Percentiles rank a stretch among this genome's conserved stretches.
These are phyloP conservation scores for Boechera retrofracta DNA, from an alignment of 345 rosid species.

Conservation along the genomic window DNA sequence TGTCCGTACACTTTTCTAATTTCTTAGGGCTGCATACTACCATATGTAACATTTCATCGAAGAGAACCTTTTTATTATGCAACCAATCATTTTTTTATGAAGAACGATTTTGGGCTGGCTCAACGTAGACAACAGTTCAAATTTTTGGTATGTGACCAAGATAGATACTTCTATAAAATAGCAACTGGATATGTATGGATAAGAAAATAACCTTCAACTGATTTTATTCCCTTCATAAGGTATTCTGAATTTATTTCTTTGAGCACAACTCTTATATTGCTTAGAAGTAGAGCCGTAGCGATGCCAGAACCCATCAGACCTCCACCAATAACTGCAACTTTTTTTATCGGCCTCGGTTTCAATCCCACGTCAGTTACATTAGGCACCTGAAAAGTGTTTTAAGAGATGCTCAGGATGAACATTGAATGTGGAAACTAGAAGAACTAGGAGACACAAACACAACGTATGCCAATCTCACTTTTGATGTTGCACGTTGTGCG, in stretches of 20 bases:
- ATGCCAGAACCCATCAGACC: constrained; percentile 99
- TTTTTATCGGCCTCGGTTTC: constrained; percentile 76
- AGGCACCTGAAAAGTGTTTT: constrained; percentile 74
- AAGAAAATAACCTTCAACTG: constrained; percentile 65
- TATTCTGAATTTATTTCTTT: constrained; percentile 89
- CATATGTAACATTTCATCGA: neutral
- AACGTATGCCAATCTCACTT: constrained; percentile 52
- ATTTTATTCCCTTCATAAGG: constrained; percentile 77
- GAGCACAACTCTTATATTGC: constrained; percentile 74
- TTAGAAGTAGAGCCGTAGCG: constrained; percentile 73
- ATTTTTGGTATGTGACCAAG: constrained; percentile 3
- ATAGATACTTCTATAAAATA: neutral
- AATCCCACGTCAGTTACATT: constrained; percentile 83
- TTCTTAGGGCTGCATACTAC: constrained; percentile 2
- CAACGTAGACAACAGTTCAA: constrained; percentile 11
- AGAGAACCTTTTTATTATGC: neutral
- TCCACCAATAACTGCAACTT: constrained; percentile 96
- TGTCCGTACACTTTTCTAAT: constrained; percentile 3
- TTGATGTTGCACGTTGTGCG: constrained; percentile 84
- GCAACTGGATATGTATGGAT: constrained; percentile 4
- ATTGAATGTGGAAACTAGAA: constrained; percentile 20
- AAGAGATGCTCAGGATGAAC: constrained; percentile 11
- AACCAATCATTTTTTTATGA: neutral
- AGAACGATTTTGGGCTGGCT: neutral
- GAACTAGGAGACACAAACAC: constrained; percentile 3